Percentiles rank a stretch among this genome's conserved stretches.
phyloP scores from a whole-genome alignment of 495 filamentous ascomycete species.

The Lophiostoma macrostomum region DNA sequence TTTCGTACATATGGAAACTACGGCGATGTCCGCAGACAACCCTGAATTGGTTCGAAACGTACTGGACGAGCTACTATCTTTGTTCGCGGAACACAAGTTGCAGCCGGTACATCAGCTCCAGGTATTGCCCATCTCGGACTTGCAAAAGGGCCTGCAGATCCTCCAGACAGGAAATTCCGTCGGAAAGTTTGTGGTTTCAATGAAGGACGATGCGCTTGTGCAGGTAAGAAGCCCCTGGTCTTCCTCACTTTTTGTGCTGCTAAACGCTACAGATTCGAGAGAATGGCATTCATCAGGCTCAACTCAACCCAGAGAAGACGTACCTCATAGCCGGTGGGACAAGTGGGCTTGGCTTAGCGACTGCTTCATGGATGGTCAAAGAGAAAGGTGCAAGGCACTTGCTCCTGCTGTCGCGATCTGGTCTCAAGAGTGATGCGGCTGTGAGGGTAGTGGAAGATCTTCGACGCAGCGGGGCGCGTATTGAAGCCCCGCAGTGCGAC shows the following conservation, averaged over 20 bases:
- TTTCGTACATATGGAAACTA: neutral
- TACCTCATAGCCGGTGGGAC: slow-evolving; percentile 41
- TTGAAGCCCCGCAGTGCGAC: neutral
- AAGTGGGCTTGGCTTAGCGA: slow-evolving; percentile 37
- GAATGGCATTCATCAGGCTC: too few relatives aligned
- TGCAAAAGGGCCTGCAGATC: neutral
- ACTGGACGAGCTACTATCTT: neutral
- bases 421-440: neutral
- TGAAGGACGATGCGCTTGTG: neutral
- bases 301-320: slow-evolving; percentile 1
- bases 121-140: neutral
- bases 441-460: neutral
- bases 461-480: neutral
- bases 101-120: neutral
- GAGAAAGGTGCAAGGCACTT: slow-evolving; percentile 36
- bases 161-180: neutral
- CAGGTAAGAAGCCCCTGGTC: too few relatives aligned
- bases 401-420: slow-evolving; percentile 27
- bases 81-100: neutral
- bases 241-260: too few relatives aligned
- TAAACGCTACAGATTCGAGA: too few relatives aligned
- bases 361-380: slow-evolving; percentile 35
- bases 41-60: neutral
- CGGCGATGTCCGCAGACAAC: neutral
- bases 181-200: neutral